Evolutionary conservation across 108 stramenopile genomes (phyloP), one percentile per base, ranked within the genome.

Genomic region (Fragilaria crotonensis): DNA sequence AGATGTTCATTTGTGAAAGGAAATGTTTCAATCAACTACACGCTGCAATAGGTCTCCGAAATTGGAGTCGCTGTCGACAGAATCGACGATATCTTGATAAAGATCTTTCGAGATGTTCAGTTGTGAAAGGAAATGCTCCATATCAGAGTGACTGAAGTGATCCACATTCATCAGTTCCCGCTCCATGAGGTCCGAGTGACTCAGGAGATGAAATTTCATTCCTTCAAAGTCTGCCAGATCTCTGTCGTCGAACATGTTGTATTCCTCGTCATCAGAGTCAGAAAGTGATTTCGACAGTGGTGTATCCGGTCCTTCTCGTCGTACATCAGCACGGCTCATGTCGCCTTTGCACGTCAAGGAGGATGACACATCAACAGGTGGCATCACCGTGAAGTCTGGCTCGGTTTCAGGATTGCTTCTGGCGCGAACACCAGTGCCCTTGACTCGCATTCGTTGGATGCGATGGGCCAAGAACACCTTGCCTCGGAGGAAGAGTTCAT

Each of bases 321-420:
- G 14, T 11, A 41, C 36, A 7, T 41, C 36, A 41, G 14, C 36
- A 41, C 7, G 36, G 14, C 7, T 14, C 14, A 11, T 41, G 11
- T 7, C 7, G 36, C 36, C 14, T n/a, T n/a, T n/a, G n/a, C n/a
- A n/a, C n/a, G n/a, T n/a, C n/a, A n/a, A n/a, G n/a, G n/a, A n/a
- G n/a, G n/a, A n/a, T n/a, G n/a, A n/a, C 36, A 23, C 49, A n/a
- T 7, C 41, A 30, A 84, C 71, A 60, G 77, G 79, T 47, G 83
- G 79, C 73, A 92, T 73, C 0, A 68, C 54, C 60, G 80, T 87
- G 50, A 92, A 87, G 59, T 88, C 73, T 22, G 90, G 90, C 61
- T 92, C 90, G 54, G 76, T 73, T 11, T 88, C 85, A 2, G 90
- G 90, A 60, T 86, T 84, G 22, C 82, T 79, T 1, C 73, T 67